Base-by-base conservation (phyloP, 805 yeast species). In the Soucietia sequanensis region DNA sequence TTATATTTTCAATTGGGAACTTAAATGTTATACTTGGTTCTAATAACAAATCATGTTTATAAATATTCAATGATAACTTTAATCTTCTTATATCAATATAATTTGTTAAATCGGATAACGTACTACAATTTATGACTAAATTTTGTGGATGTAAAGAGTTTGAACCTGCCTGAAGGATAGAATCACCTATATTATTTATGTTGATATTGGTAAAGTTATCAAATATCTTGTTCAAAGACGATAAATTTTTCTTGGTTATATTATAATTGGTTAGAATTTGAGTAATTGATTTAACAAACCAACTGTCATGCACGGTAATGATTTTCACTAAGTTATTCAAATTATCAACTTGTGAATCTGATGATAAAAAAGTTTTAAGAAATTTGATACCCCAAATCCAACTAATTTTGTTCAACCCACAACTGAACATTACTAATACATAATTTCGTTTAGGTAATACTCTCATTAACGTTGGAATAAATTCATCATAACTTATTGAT, bases 231-330 rank as follows among this genome's bases (percentile, higher is more conserved):
- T 56, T 62, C 31, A 64, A 35, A 21, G 43, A 42, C 22, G 52
- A 51, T 11, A 64, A 33, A 34, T 53, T 56, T 34, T 56, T 57
- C 30, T 50, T 59, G 12, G 71, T 65, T n/a, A 53, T 26, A 34
- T 58, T 55, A 35, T 84, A 80, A 49, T 81, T 84, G 37, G 80
- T 70, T 39, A 86, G 63, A 16, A 88, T 72, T 35, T 84, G 89
- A 11, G 84, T 75, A 23, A 87, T 73, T 0, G 95, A 81, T 47
- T 88, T 78, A 18, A 87, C 76, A 60, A 90, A 76, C 93, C 96
- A 89, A 30, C 84, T 82, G 46, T 90, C 96, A 59, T 91, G 97
- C 2, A 91, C 95, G 20, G 90, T 74, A 43, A 81, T 84, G 3
- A 88, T 67, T 49, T 78, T 81, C 33, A 65, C 62, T 28, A 91